Evolutionary conservation across 768 basidiomycete genomes (phyloP).

Genomic region (Phanerochaete sordida): DNA sequence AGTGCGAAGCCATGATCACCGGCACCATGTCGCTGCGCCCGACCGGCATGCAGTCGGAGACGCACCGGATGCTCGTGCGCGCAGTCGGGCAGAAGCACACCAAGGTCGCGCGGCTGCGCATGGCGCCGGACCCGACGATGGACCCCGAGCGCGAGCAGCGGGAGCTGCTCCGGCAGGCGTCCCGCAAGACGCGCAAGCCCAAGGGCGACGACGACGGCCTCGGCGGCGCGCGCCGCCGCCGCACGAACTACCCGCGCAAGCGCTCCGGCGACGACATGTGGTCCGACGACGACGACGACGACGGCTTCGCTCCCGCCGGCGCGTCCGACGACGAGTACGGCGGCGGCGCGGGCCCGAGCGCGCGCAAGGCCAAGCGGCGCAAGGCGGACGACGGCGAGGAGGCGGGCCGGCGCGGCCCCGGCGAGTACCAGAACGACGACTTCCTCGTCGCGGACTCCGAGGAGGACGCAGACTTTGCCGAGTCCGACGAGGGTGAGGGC

Average conservation of each 20-base stretch:
- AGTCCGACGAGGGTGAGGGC: constrained; percentile 25
- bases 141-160: constrained; percentile 74
- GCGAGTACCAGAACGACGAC: constrained; percentile 81
- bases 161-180: constrained; percentile 62
- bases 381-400: constrained; percentile 30
- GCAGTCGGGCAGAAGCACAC: constrained; percentile 84
- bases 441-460: constrained; percentile 83
- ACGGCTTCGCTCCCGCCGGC: constrained; percentile 31
- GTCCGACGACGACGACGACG: constrained; percentile 71
- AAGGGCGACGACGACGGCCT: constrained; percentile 46
- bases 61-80: constrained; percentile 84
- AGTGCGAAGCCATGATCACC: constrained; percentile 78
- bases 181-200: constrained; percentile 60
- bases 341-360: constrained; percentile 25
- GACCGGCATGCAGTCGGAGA: constrained; percentile 86
- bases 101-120: constrained; percentile 73
- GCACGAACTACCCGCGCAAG: constrained; percentile 35
- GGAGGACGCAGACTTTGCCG: constrained; percentile 46
- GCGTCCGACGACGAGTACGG: constrained; percentile 43
- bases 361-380: constrained; percentile 41
- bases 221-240: constrained; percentile 45
- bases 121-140: constrained; percentile 73
- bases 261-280: constrained; percentile 46
- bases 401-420: constrained; percentile 42
- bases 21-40: constrained; percentile 84